These are phyloP conservation scores for Yamadazyma dendronema DNA, from an alignment of 1,139 yeast species.

Conservation along the genomic window DNA sequence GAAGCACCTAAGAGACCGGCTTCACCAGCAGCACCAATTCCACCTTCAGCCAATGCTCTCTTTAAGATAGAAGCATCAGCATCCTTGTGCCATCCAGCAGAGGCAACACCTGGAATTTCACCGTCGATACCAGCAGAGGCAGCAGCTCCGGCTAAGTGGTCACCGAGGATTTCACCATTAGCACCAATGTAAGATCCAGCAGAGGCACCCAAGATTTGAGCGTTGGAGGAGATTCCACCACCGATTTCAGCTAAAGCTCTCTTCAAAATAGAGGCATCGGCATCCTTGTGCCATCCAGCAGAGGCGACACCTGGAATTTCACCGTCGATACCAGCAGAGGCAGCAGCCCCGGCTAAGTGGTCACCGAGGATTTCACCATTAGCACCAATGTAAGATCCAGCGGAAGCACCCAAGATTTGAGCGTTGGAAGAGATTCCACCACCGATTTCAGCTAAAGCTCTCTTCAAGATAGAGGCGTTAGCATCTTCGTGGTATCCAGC, in stretches of 20 bases:
- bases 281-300: slow-evolving; percentile 11
- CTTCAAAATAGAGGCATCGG: slow-evolving; percentile 13
- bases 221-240: slow-evolving; percentile 12
- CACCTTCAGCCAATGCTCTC: slow-evolving; percentile 15
- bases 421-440: slow-evolving; percentile 13
- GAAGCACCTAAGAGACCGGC: slow-evolving; percentile 11
- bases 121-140: slow-evolving; percentile 12
- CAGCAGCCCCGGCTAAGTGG: slow-evolving; percentile 15
- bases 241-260: slow-evolving; percentile 17
- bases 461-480: slow-evolving; percentile 15
- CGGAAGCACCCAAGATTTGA: slow-evolving; percentile 12
- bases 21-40: slow-evolving; percentile 14
- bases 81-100: slow-evolving; percentile 9
- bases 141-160: slow-evolving; percentile 15
- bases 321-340: slow-evolving; percentile 12
- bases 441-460: slow-evolving; percentile 17
- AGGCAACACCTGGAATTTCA: slow-evolving; percentile 12
- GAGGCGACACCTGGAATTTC: slow-evolving; percentile 13
- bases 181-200: slow-evolving; percentile 12
- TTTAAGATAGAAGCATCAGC: slow-evolving; percentile 13
- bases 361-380: slow-evolving; percentile 13
- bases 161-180: slow-evolving; percentile 12
- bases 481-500: slow-evolving; percentile 11
- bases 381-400: slow-evolving; percentile 11
- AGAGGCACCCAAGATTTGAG: slow-evolving; percentile 11